A percentile compares a stretch with the other conserved stretches of the same genome.
Evolutionary conservation across 371 early-diverging fungal genomes (phyloP).

Genomic region (Saksenaea vasiformis): DNA sequence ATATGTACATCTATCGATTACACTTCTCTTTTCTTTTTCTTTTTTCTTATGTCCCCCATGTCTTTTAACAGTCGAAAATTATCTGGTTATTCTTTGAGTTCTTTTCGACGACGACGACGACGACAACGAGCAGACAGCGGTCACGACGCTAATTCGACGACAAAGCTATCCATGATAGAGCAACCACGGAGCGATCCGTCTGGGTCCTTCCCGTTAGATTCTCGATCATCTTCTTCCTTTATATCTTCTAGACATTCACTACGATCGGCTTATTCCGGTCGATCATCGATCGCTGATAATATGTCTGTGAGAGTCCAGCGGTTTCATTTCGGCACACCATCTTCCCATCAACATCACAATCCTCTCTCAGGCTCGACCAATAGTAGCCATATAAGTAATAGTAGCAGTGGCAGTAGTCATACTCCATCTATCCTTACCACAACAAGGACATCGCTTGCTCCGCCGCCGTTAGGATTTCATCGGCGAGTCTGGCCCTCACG

Average conservation of each 20-base stretch:
- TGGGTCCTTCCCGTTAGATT: not conserved
- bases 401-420: not conserved
- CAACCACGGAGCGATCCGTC: not conserved
- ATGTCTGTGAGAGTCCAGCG: slow-evolving; percentile 21
- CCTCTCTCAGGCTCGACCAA: not conserved
- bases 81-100: not conserved
- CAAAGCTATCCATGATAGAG: not conserved
- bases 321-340: slow-evolving; percentile 22
- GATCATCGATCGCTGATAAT: slow-evolving; percentile 6
- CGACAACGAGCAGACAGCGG: slow-evolving; percentile 20
- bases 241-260: slow-evolving; percentile 7
- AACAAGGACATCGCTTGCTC: slow-evolving; percentile 5
- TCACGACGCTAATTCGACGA: slow-evolving; percentile 9
- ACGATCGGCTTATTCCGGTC: slow-evolving; percentile 17
- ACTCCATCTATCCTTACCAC: not conserved
- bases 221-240: not conserved
- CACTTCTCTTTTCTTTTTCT: not conserved
- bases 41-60: not conserved
- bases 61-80: not conserved
- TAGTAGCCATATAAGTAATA: not conserved
- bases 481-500: slow-evolving; percentile 8
- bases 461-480: not conserved
- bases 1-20: too few relatives aligned
- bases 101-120: slow-evolving; percentile 2
- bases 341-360: slow-evolving; percentile 8